A percentile compares a stretch with the other conserved stretches of the same genome.
phyloP scores from a whole-genome alignment of 129 eudicot species.

The Arctium minus region DNA sequence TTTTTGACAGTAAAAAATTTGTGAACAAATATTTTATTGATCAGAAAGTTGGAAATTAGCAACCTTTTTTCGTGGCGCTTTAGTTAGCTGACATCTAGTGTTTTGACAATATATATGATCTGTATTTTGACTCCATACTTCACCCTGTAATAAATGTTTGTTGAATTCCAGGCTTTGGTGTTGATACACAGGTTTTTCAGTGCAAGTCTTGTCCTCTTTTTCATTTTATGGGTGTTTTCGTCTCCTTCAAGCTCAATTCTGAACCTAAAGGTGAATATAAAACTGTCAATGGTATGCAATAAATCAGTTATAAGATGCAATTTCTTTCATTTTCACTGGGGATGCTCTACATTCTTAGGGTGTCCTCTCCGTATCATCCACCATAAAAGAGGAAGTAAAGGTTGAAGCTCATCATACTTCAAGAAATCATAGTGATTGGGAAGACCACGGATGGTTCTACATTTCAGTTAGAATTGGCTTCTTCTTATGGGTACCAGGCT shows the following conservation, averaged over 20 bases:
- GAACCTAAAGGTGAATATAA: slow-evolving; percentile 44
- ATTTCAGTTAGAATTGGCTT: slow-evolving; percentile 73
- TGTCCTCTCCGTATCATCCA: slow-evolving; percentile 31
- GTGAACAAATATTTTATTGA: not conserved
- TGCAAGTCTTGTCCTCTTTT: slow-evolving; percentile 67
- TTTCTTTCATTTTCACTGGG: slow-evolving; percentile 16
- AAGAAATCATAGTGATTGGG: slow-evolving; percentile 36
- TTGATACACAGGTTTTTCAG: slow-evolving; percentile 89
- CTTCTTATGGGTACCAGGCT: slow-evolving; percentile 76
- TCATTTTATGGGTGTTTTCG: slow-evolving; percentile 66
- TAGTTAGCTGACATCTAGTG: not conserved
- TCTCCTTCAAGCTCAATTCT: slow-evolving; percentile 52
- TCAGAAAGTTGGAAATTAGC: not conserved
- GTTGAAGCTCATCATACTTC: slow-evolving; percentile 40
- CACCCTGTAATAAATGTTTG: slow-evolving; percentile 6
- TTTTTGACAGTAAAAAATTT: not conserved
- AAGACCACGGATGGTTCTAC: slow-evolving; percentile 70
- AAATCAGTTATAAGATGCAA: slow-evolving; percentile 4
- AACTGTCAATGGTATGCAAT: slow-evolving; percentile 4
- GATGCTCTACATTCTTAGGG: slow-evolving; percentile 33
- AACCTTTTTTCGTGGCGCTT: not conserved
- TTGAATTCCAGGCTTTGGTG: slow-evolving; percentile 75
- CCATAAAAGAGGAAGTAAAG: slow-evolving; percentile 51
- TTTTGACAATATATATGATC: not conserved
- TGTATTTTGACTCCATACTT: slow-evolving; percentile 2